These are phyloP conservation scores for Fusarium globosum DNA, from an alignment of 2,329 filamentous ascomycete species.

Conservation along the genomic window DNA sequence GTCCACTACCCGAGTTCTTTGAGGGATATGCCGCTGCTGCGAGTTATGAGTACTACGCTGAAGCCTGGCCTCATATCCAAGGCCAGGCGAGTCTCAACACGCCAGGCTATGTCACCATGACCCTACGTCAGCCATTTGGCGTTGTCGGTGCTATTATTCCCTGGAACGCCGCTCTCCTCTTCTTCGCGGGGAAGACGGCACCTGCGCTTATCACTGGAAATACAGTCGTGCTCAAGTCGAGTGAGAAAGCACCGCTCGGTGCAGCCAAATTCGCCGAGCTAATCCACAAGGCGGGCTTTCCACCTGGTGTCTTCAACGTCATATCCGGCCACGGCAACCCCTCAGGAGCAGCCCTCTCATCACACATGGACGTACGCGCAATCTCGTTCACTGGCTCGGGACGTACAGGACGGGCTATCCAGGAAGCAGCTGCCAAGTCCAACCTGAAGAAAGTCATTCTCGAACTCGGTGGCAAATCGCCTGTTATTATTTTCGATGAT, in stretches of 20 bases:
- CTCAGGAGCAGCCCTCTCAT: constrained; percentile 73
- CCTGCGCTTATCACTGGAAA: constrained; percentile 36
- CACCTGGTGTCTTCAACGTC: constrained; percentile 79
- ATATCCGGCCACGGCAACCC: constrained; percentile 75
- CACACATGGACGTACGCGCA: constrained; percentile 76
- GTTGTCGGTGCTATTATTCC: constrained; percentile 68
- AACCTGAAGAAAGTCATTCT: constrained; percentile 73
- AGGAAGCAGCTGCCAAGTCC: constrained; percentile 74
- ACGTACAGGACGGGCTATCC: constrained; percentile 75
- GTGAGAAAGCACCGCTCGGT: constrained; percentile 37
- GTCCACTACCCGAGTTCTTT: constrained; percentile 25
- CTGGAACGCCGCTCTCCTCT: constrained; percentile 64
- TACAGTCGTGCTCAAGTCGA: constrained; percentile 33
- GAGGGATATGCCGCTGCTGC: constrained; percentile 54
- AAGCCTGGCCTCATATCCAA: constrained; percentile 54
- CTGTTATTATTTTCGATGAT: constrained; percentile 73
- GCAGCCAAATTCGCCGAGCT: constrained; percentile 57
- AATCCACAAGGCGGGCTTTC: constrained; percentile 78
- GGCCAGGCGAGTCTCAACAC: constrained; percentile 61
- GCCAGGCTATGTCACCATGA: constrained; percentile 59
- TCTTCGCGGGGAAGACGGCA: constrained; percentile 56
- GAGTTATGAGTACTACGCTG: constrained; percentile 55
- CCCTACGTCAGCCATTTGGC: constrained; percentile 62
- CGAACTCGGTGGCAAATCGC: constrained; percentile 76
- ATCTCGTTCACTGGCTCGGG: constrained; percentile 83